These are phyloP conservation scores for Gaertneriomyces semiglobifer DNA, from an alignment of 192 early-diverging fungal species.

Conservation along the genomic window DNA sequence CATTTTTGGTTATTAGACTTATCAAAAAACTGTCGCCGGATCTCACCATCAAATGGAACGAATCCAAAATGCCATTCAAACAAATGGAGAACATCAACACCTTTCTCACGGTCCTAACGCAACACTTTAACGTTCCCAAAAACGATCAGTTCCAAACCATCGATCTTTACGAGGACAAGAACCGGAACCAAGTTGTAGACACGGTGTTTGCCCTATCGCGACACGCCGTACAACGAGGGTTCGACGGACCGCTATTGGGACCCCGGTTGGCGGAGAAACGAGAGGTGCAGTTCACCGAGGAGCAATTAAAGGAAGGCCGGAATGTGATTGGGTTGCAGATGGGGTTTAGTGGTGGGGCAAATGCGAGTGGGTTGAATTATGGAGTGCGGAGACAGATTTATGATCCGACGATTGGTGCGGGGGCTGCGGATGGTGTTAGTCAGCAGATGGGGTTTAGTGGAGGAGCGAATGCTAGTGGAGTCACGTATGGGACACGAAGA, in stretches of 20 bases:
- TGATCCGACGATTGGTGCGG: constrained; percentile 19
- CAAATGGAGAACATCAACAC: constrained; percentile 85
- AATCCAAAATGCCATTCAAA: constrained; percentile 71
- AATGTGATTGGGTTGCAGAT: constrained; percentile 57
- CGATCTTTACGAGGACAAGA: constrained; percentile 70
- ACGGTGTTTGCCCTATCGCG: constrained; percentile 70
- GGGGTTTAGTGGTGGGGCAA: constrained; percentile 36
- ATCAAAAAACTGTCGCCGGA: constrained; percentile 52
- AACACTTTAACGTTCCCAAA: constrained; percentile 62
- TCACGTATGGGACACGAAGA: constrained; percentile 32
- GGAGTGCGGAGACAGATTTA: constrained; percentile 30
- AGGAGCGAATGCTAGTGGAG: constrained; percentile 29
- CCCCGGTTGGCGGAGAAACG: constrained; percentile 71
- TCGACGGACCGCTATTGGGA: constrained; percentile 47
- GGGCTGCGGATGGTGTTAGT: background rate
- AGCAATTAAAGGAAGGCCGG: constrained; percentile 56
- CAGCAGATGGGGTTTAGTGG: constrained; percentile 49
- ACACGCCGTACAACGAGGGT: constrained; percentile 61
- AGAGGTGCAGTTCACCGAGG: constrained; percentile 60
- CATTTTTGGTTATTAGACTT: constrained; percentile 43
- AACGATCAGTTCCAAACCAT: constrained; percentile 78
- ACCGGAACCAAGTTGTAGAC: constrained; percentile 60
- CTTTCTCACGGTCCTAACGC: constrained; percentile 58
- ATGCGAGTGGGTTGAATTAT: constrained; percentile 27
- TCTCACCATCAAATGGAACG: constrained; percentile 52